Evolutionary conservation across 257 asterid species (phyloP), one percentile per base, ranked within the genome.

Genomic region (Perilla frutescens): DNA sequence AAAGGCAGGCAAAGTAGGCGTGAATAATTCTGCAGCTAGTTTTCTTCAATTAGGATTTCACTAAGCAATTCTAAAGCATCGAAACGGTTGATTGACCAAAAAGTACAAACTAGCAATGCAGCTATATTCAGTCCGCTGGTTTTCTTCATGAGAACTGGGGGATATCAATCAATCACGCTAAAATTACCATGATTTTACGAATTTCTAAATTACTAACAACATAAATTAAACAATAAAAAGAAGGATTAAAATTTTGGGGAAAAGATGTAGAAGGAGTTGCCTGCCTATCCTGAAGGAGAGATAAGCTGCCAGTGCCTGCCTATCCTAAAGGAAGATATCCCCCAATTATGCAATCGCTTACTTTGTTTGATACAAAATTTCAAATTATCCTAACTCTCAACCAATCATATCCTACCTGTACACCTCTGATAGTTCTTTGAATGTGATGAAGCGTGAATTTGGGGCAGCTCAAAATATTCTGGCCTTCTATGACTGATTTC

Each of bases 281-380:
- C 98, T 88, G 88, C 99, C 99, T 76, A 94, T 91, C 88, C 91
- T 90, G 88, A 94, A 91, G 79, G 99, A 94, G 76, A 91, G 90
- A 1, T 97, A 91, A 26, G 98, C 97, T 20, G 26, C 1, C 26
- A 20, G 26, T 20, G 26, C 26, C 26, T 20, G 26, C n/a, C n/a
- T n/a, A n/a, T n/a, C n/a, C n/a, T 20, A 20, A 20, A 20, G 26
- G 26, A 20, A 20, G 26, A 20, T 20, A 20, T 20, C 26, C 26
- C 26, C 26, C 26, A 20, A 20, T 20, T 20, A 20, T 20, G 26
- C 26, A 20, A 1, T 20, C 26, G 26, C 1, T 20, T 20, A 20
- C 26, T 20, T 20, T 20, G 26, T 20, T 20, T 20, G 26, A 20
- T 20, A 20, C 26, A 20, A 20, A 20, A 20, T 20, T 20, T 20